Conservation (phyloP, 2,329 filamentous ascomycete genomes). For the Hymenoscyphus fructigenus region DNA sequence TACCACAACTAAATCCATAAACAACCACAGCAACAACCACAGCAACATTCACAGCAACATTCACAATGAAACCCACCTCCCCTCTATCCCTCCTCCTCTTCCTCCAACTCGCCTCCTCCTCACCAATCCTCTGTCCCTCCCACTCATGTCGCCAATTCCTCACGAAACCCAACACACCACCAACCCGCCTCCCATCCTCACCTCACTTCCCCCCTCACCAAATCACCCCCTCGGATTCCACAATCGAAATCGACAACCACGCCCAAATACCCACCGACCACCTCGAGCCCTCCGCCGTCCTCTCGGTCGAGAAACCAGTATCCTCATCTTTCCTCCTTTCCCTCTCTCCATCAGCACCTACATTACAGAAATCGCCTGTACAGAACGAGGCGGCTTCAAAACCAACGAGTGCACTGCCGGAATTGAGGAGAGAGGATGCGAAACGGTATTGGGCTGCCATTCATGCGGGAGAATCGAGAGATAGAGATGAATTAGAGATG, state of each 20-base stretch:
- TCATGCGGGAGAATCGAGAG: not conserved
- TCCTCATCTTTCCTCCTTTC: slow-evolving; percentile 28
- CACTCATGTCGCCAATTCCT: slow-evolving; percentile 13
- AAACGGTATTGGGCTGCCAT: slow-evolving; percentile 27
- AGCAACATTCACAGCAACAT: no score
- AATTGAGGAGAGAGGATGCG: slow-evolving; percentile 26
- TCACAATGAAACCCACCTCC: slow-evolving; percentile 31
- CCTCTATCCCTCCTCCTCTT: slow-evolving; percentile 30
- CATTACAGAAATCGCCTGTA: not conserved
- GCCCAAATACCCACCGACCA: slow-evolving; percentile 27
- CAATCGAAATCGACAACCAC: slow-evolving; percentile 31
- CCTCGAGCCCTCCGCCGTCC: slow-evolving; percentile 24
- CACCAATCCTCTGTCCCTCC: slow-evolving; percentile 20
- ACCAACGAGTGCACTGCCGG: slow-evolving; percentile 28
- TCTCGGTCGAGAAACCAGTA: slow-evolving; percentile 26
- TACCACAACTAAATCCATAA: not conserved
- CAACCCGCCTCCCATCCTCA: slow-evolving; percentile 17
- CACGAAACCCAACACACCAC: slow-evolving; percentile 18
- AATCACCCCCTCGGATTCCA: slow-evolving; percentile 11
- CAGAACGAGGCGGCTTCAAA: slow-evolving; percentile 17
- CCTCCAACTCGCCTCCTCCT: slow-evolving; percentile 24
- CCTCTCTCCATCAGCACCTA: slow-evolving; percentile 20
- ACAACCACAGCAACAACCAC: not conserved
- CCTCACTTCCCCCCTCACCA: slow-evolving; percentile 33
- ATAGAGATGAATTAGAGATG: no score